Evolutionary conservation across 208 protist species (phyloP).

Genomic region (Acanthamoeba polyphaga): DNA sequence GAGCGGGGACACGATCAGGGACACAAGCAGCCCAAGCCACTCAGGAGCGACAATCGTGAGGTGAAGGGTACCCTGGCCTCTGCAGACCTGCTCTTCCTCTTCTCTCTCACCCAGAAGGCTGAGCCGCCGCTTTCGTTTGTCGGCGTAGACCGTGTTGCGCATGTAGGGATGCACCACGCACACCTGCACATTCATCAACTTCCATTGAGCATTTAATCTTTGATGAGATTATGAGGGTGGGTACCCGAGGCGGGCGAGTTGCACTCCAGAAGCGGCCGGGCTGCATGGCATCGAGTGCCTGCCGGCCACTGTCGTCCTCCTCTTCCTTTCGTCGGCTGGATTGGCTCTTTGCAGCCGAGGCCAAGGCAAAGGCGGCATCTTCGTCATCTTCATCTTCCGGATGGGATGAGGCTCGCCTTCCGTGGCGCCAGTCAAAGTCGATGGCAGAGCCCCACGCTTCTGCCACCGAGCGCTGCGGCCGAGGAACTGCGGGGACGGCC

Average conservation of each 20-base stretch:
- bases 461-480: neutral
- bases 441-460: neutral
- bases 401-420: neutral
- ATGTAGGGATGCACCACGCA: conserved; percentile 51
- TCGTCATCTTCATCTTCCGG: neutral
- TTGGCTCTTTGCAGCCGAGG: neutral
- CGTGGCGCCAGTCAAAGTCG: conserved; percentile 14
- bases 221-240: neutral
- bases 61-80: conserved; percentile 1
- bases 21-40: neutral
- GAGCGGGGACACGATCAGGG: neutral
- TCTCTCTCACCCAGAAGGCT: neutral
- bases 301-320: neutral
- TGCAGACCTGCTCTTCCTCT: conserved; percentile 33
- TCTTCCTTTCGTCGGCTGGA: neutral
- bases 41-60: neutral
- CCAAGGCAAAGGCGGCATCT: neutral
- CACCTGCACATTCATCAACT: neutral
- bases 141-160: conserved; percentile 33
- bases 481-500: neutral
- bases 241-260: conserved; percentile 13
- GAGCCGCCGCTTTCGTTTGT: conserved; percentile 24
- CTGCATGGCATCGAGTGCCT: conserved; percentile 42
- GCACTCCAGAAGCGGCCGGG: conserved; percentile 50
- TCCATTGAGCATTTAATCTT: neutral